Base-by-base conservation (phyloP, 371 early-diverging fungal species). In the Chytridium lagenaria region DNA sequence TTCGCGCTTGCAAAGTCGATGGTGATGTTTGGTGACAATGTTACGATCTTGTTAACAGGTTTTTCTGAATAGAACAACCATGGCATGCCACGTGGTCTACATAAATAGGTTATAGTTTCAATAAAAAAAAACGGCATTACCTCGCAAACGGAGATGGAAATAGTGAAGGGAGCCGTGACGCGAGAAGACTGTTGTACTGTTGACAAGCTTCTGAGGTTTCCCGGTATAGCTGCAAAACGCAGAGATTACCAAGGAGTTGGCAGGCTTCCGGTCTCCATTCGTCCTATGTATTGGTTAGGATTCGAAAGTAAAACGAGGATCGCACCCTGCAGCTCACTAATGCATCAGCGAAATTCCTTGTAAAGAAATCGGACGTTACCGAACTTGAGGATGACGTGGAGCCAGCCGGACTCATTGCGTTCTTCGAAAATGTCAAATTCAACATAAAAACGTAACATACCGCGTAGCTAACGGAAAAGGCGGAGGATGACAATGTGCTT, bases 61-160 rank as follows among this genome's bases (percentile, higher is more conserved):
- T 69, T 67, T 49, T 77, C 77, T n/a, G 61, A 38, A 52, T 78
- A 83, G 63, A 77, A 82, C 3, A 85, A 71, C 84, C 85, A 83
- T 30, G 85, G 85, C 72, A 83, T 51, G 30, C 37, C 68, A 26
- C 68, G 2, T 33, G 50, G 50, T 15, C 44, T 66, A n/a, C 44
- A 15, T 10, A 40, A 26, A 5, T 39, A 67, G 50, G 30, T 26
- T 71, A 33, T 34, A 67, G 37, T 37, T 50, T 59, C 1, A 31
- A 65, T 57, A 28, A 7, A 68, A 19, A 19, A 38, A 50, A 16
- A 36, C n/a, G n/a, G n/a, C 40, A 49, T 38, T 49, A 66, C 66
- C 68, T 15, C 5, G 49, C 30, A 33, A 68, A 68, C 22, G 28
- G 28, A 2, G 51, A 34, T 2, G 52, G 30, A 19, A 49, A 68